Conservation (phyloP, 2,329 filamentous ascomycete species). For the Claviceps citrina region DNA sequence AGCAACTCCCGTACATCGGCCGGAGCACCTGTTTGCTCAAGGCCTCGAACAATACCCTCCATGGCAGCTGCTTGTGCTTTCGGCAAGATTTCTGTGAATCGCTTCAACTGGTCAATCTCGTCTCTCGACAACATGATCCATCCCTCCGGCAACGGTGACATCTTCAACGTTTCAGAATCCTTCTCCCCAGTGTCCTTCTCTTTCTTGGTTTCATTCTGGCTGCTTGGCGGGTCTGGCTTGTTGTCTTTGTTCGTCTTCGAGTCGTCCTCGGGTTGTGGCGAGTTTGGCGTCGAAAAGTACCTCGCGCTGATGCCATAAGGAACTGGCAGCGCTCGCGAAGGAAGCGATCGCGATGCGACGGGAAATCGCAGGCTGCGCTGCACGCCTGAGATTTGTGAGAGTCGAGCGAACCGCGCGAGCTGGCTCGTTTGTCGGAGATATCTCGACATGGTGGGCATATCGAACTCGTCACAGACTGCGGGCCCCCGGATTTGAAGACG, state of each 20-base stretch:
- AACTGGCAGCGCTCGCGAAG: slow-evolving; percentile 20
- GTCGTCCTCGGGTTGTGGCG: slow-evolving; percentile 24
- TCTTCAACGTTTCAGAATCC: slow-evolving; percentile 13
- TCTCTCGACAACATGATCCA: slow-evolving; percentile 32
- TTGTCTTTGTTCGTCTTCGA: slow-evolving; percentile 13
- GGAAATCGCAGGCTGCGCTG: slow-evolving; percentile 27
- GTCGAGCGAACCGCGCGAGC: slow-evolving; percentile 46
- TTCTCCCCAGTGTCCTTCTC: slow-evolving; percentile 8
- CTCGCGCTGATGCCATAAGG: slow-evolving; percentile 21
- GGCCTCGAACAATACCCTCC: slow-evolving; percentile 41
- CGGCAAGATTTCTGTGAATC: slow-evolving; percentile 47
- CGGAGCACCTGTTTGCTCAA: slow-evolving; percentile 57
- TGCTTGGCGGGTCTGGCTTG: slow-evolving; percentile 9
- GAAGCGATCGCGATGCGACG: slow-evolving; percentile 16
- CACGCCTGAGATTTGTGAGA: slow-evolving; percentile 36
- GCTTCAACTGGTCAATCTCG: slow-evolving; percentile 38
- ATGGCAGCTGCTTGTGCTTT: slow-evolving; percentile 44
- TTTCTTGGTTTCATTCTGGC: slow-evolving; percentile 8
- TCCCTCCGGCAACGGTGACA: slow-evolving; percentile 25
- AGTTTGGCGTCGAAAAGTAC: slow-evolving; percentile 23
- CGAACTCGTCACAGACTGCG: slow-evolving; percentile 17
- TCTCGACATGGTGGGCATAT: slow-evolving; percentile 41
- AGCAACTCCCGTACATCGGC: slow-evolving; percentile 46
- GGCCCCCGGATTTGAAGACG: slow-evolving; percentile 18
- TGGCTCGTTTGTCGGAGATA: slow-evolving; percentile 51